Conservation (phyloP, 192 early-diverging fungal genomes). For the Backusella psychrophila region DNA sequence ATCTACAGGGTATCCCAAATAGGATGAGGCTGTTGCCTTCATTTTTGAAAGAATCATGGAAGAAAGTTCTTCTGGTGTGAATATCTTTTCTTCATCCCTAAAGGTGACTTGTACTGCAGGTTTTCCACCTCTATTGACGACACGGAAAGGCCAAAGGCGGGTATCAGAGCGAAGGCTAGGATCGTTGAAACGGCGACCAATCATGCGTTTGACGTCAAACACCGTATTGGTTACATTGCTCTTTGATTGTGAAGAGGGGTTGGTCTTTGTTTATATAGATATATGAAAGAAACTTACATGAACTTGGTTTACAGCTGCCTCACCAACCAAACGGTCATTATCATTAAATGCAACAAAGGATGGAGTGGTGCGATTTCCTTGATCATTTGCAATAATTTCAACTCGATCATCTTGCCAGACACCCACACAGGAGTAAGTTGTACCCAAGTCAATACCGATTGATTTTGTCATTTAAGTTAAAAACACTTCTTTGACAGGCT, state of each 20-base stretch:
- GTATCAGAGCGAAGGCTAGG: slow-evolving; percentile 84
- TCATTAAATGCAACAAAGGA: slow-evolving; percentile 92
- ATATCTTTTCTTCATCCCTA: slow-evolving; percentile 78
- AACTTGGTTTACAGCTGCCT: slow-evolving; percentile 92
- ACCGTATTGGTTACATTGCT: slow-evolving; percentile 81
- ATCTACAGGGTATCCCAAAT: slow-evolving; percentile 74
- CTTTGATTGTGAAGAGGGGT: neutral
- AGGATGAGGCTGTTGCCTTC: slow-evolving; percentile 81
- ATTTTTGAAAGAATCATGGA: slow-evolving; percentile 94
- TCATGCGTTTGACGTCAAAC: slow-evolving; percentile 89
- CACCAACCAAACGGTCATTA: slow-evolving; percentile 85
- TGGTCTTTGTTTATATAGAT: no score
- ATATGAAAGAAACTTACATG: slow-evolving; percentile 27
- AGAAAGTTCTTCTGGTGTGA: slow-evolving; percentile 92
- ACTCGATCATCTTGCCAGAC: slow-evolving; percentile 32
- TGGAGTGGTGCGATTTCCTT: slow-evolving; percentile 89
- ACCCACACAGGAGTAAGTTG: slow-evolving; percentile 42
- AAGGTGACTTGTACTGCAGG: slow-evolving; percentile 73
- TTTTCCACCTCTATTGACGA: slow-evolving; percentile 69
- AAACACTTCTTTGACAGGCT: no score
- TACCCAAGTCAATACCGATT: slow-evolving; percentile 47
- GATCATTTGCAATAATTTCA: slow-evolving; percentile 94
- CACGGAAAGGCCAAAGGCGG: slow-evolving; percentile 88
- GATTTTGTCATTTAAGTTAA: no score
- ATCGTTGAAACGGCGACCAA: slow-evolving; percentile 82